These are phyloP conservation scores for Darksidea phi DNA, from an alignment of 495 filamentous ascomycete species.

Conservation along the genomic window DNA sequence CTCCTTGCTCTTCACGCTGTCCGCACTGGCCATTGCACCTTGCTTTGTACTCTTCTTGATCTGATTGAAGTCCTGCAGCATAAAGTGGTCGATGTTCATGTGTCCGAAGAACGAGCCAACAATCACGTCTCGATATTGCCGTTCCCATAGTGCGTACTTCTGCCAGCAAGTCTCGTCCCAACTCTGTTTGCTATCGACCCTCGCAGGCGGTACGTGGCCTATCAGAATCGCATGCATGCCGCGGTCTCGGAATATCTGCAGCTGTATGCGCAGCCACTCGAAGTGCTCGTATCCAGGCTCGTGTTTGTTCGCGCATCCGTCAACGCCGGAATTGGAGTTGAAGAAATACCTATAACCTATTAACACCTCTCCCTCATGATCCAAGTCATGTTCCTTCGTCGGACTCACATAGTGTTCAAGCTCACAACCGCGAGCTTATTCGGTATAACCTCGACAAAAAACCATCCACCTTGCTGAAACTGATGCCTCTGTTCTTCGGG, in stretches of 20 bases:
- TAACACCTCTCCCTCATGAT: background rate
- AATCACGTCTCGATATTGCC: constrained; percentile 87
- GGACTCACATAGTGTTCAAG: constrained; percentile 74
- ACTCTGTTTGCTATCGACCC: constrained; percentile 73
- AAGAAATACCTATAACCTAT: constrained; percentile 69
- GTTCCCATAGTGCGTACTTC: constrained; percentile 88
- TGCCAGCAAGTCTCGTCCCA: constrained; percentile 99
- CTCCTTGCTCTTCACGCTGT: background rate
- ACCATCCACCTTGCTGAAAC: constrained; percentile 93
- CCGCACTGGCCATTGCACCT: constrained; percentile 44
- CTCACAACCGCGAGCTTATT: constrained; percentile 85
- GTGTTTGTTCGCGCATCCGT: constrained; percentile 73
- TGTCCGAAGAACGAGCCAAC: constrained; percentile 80
- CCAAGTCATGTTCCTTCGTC: background rate
- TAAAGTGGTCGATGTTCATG: constrained; percentile 99
- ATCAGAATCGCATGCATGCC: constrained; percentile 94
- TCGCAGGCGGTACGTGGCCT: constrained; percentile 89
- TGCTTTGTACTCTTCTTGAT: constrained; percentile 58
- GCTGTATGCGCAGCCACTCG: constrained; percentile 93
- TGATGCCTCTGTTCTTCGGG: constrained; percentile 89
- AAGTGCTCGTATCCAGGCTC: constrained; percentile 92
- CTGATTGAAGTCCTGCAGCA: constrained; percentile 82
- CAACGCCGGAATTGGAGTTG: constrained; percentile 83
- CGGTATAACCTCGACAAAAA: constrained; percentile 87
- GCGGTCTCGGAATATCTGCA: constrained; percentile 74